Percentiles rank a stretch among this genome's conserved stretches.
Conservation (phyloP, 2,329 filamentous ascomycete genomes). For the Pseudodiploospora longispora region DNA sequence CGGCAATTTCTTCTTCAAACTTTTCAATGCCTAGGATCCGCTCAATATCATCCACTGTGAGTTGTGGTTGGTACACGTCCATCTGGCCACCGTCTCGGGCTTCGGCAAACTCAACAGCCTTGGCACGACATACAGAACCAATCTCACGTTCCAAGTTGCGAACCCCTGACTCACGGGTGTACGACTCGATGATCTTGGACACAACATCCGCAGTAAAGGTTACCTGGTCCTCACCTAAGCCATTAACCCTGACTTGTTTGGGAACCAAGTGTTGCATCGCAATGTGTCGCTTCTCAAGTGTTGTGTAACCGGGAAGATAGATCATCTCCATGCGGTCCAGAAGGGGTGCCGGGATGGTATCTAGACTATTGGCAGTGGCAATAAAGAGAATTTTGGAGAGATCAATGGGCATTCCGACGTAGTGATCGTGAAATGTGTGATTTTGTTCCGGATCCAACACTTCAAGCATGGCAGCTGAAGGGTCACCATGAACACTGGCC, state of each 20-base stretch:
- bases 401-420: constrained; percentile 91
- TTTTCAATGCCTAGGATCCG: constrained; percentile 85
- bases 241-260: constrained; percentile 89
- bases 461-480: constrained; percentile 94
- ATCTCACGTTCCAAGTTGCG: constrained; percentile 95
- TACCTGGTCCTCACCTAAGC: constrained; percentile 68
- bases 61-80: constrained; percentile 62
- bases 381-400: constrained; percentile 96
- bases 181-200: constrained; percentile 90
- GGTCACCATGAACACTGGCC: constrained; percentile 89
- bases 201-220: constrained; percentile 74
- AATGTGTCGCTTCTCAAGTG: constrained; percentile 93
- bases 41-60: constrained; percentile 77
- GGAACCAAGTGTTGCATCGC: constrained; percentile 88
- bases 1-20: constrained; percentile 92
- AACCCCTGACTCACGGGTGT: constrained; percentile 93
- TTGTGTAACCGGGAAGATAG: constrained; percentile 88
- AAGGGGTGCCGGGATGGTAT: constrained; percentile 89
- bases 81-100: constrained; percentile 66
- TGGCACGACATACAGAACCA: constrained; percentile 85
- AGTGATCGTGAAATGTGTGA: constrained; percentile 89
- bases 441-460: constrained; percentile 98
- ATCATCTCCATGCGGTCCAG: constrained; percentile 98
- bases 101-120: constrained; percentile 91
- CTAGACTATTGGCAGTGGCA: constrained; percentile 88